A percentile compares a stretch with the other conserved stretches of the same genome.
These are phyloP conservation scores for Xylaria sp. DNA, from an alignment of 2,329 filamentous ascomycete genomes.

Conservation along the genomic window DNA sequence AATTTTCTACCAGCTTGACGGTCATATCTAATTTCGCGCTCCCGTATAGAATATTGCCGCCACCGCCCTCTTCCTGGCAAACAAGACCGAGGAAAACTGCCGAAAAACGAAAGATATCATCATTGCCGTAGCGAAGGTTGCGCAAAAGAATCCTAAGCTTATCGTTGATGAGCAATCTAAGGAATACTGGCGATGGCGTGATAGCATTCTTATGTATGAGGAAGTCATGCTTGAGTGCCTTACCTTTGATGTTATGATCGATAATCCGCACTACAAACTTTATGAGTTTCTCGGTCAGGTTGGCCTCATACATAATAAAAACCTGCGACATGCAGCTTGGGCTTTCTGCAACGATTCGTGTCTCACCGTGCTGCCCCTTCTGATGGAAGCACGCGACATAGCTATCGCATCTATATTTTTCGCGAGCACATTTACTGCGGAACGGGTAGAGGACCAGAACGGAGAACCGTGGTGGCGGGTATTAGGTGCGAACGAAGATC, in stretches of 20 bases:
- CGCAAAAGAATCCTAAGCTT: slow-evolving; percentile 88
- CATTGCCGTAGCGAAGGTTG: slow-evolving; percentile 90
- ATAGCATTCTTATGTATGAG: slow-evolving; percentile 91
- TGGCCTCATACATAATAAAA: slow-evolving; percentile 80
- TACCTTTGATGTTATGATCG: slow-evolving; percentile 92
- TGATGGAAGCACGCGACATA: slow-evolving; percentile 81
- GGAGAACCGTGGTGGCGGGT: slow-evolving; percentile 89
- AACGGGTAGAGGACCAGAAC: slow-evolving; percentile 79
- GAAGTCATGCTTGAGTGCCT: slow-evolving; percentile 90
- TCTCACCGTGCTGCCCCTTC: slow-evolving; percentile 83
- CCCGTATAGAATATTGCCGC: slow-evolving; percentile 78
- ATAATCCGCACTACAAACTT: slow-evolving; percentile 86
- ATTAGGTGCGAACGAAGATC: slow-evolving; percentile 74
- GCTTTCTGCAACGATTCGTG: slow-evolving; percentile 92
- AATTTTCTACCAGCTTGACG: neutral
- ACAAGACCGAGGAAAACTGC: slow-evolving; percentile 97
- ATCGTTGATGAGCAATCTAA: slow-evolving; percentile 96
- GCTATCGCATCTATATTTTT: slow-evolving; percentile 89
- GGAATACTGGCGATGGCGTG: slow-evolving; percentile 97
- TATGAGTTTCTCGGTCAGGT: slow-evolving; percentile 83
- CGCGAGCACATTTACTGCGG: slow-evolving; percentile 77
- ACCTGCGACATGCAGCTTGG: slow-evolving; percentile 87
- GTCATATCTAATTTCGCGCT: slow-evolving; percentile 33
- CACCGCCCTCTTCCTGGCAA: slow-evolving; percentile 90
- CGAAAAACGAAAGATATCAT: slow-evolving; percentile 96